Percentiles rank a stretch among this genome's conserved stretches.
Evolutionary conservation across 1,284 basidiomycete genomes (phyloP).

Genomic region (Rhodofomes roseus): DNA sequence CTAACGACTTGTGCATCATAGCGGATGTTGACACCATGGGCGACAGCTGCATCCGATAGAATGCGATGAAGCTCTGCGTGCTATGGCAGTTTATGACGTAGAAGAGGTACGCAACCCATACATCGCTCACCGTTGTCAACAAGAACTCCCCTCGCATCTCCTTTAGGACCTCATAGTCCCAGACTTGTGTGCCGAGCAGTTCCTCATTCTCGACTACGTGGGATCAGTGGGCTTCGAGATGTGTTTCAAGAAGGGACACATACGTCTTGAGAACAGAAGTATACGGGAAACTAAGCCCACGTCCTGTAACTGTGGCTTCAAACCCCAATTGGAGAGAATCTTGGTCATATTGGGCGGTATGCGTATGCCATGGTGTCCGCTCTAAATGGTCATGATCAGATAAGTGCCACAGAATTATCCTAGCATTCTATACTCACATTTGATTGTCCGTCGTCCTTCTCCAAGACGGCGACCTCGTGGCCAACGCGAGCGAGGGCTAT

Average conservation of each 20-base stretch:
- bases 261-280: constrained; percentile 37
- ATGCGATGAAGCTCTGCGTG: constrained; percentile 36
- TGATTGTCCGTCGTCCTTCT: constrained; percentile 34
- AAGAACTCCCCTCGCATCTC: constrained; percentile 55
- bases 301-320: constrained; percentile 33
- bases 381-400: neutral
- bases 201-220: constrained; percentile 32
- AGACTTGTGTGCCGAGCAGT: constrained; percentile 44
- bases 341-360: constrained; percentile 56
- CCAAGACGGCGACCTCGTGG: constrained; percentile 51
- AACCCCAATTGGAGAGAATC: constrained; percentile 55
- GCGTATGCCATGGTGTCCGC: constrained; percentile 32
- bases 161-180: constrained; percentile 49
- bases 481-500: constrained; percentile 39
- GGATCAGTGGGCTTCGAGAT: neutral
- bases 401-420: neutral
- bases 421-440: constrained; percentile 36
- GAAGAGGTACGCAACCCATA: neutral
- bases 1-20: constrained; percentile 18
- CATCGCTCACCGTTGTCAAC: constrained; percentile 41
- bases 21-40: constrained; percentile 25
- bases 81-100: constrained; percentile 31
- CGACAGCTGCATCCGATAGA: constrained; percentile 41
- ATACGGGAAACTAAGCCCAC: constrained; percentile 37
- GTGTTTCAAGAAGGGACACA: neutral